phyloP scores from a whole-genome alignment of 441 rosid genomes.

The Geranium incanum region DNA sequence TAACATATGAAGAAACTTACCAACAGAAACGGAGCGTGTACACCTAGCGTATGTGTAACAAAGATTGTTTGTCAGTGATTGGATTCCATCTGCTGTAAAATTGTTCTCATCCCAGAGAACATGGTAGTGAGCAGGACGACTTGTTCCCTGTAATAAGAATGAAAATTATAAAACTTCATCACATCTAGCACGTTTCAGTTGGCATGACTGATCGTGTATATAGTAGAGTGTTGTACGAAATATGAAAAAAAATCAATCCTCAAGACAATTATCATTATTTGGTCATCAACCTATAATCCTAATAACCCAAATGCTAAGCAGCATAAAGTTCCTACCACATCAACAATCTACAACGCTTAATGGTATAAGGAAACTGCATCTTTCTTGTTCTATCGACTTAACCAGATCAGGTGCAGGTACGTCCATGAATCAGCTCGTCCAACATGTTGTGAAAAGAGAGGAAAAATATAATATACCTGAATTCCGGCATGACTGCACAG shows the following conservation, averaged over 20 bases:
- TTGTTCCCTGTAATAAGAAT: slow-evolving; percentile 66
- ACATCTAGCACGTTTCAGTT: background rate
- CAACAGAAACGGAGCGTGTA: slow-evolving; percentile 92
- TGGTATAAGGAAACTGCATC: background rate
- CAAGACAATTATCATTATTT: too few species aligned
- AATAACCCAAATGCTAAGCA: too few species aligned
- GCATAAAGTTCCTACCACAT: background rate
- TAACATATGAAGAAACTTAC: slow-evolving; percentile 28
- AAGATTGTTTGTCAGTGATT: slow-evolving; percentile 88
- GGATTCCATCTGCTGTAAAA: slow-evolving; percentile 81
- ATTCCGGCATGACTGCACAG: slow-evolving; percentile 97
- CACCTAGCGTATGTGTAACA: slow-evolving; percentile 98
- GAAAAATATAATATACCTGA: slow-evolving; percentile 49
- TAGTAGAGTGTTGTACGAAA: too few species aligned
- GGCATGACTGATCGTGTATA: too few species aligned
- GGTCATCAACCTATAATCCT: too few species aligned
- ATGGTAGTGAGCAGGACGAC: slow-evolving; percentile 98
- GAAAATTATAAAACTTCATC: slow-evolving; percentile 9
- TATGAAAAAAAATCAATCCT: too few species aligned
- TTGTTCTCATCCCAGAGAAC: slow-evolving; percentile 99
- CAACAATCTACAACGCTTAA: background rate
- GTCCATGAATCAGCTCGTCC: background rate
- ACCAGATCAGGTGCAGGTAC: too few species aligned
- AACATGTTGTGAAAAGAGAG: background rate
- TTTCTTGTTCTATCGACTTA: too few species aligned